Percentiles rank a stretch among this genome's conserved stretches.
These are phyloP conservation scores for Chiua virens DNA, from an alignment of 768 basidiomycete species.

Conservation along the genomic window DNA sequence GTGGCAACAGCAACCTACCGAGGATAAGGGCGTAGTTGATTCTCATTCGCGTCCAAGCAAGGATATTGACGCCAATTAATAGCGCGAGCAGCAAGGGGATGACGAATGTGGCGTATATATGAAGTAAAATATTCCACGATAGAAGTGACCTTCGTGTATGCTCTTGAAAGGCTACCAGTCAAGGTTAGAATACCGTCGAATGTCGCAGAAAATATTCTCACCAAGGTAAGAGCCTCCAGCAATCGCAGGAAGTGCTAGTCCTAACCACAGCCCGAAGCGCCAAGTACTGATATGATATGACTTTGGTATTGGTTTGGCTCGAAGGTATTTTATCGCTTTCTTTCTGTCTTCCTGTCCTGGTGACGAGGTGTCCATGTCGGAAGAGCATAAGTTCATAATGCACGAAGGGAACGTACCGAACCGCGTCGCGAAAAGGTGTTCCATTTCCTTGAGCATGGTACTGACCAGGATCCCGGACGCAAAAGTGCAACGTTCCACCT, in stretches of 20 bases:
- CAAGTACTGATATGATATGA: conserved; percentile 77
- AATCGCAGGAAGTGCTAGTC: conserved; percentile 69
- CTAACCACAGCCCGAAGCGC: conserved; percentile 69
- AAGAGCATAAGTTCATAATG: no score
- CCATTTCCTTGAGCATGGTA: conserved; percentile 72
- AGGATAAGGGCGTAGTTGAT: conserved; percentile 94
- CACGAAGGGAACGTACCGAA: conserved; percentile 58
- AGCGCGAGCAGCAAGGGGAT: conserved; percentile 75
- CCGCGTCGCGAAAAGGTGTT: conserved; percentile 68
- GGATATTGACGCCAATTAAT: conserved; percentile 77
- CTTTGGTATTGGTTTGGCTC: conserved; percentile 49
- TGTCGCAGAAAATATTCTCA: conserved; percentile 1
- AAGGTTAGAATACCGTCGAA: not conserved
- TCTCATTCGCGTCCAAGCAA: conserved; percentile 71
- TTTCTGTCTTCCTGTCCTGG: conserved; percentile 72
- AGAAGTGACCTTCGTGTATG: conserved; percentile 54
- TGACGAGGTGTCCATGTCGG: not conserved
- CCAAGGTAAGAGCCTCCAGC: conserved; percentile 64
- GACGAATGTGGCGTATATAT: conserved; percentile 71
- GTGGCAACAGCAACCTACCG: conserved; percentile 42
- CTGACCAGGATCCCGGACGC: conserved; percentile 61
- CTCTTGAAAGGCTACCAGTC: conserved; percentile 51
- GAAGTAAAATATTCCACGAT: conserved; percentile 71
- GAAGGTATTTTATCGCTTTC: conserved; percentile 68
- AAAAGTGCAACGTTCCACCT: conserved; percentile 72